phyloP scores from a whole-genome alignment of 805 yeast species.

The Monosporozyma yasuniensis region DNA sequence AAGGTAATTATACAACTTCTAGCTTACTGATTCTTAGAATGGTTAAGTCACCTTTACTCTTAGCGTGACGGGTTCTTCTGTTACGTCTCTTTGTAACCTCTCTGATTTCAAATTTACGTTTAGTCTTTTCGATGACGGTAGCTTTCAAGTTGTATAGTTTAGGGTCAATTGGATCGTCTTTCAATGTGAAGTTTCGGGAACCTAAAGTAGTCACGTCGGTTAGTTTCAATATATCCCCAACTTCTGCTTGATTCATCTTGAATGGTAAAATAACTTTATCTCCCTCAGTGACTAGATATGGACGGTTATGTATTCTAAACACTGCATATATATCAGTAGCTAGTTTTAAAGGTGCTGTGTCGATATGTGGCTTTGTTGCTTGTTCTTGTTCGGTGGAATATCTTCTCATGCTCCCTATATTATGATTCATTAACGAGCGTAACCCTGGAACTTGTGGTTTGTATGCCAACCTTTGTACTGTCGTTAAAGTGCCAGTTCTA shows the following conservation, averaged over 20 bases:
- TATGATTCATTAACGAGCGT: not conserved
- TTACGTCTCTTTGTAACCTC: slow-evolving; percentile 74
- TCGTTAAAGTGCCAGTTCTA: not conserved
- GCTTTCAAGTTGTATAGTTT: slow-evolving; percentile 56
- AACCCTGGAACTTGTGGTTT: not conserved
- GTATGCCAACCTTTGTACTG: not conserved
- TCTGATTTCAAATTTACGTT: slow-evolving; percentile 63
- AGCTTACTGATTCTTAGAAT: slow-evolving; percentile 69
- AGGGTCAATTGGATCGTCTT: slow-evolving; percentile 47
- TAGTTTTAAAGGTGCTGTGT: slow-evolving; percentile 54
- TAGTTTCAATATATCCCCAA: slow-evolving; percentile 75
- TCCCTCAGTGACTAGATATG: slow-evolving; percentile 85
- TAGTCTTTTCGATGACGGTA: slow-evolving; percentile 77
- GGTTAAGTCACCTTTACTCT: slow-evolving; percentile 65
- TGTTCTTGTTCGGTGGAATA: not conserved
- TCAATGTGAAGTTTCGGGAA: slow-evolving; percentile 67
- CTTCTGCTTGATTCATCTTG: slow-evolving; percentile 60
- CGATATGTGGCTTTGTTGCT: slow-evolving; percentile 16
- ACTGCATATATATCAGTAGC: slow-evolving; percentile 72
- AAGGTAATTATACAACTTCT: slow-evolving; percentile 29
- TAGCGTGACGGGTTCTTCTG: slow-evolving; percentile 60
- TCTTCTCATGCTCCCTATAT: not conserved
- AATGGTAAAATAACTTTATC: slow-evolving; percentile 77
- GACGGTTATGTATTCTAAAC: slow-evolving; percentile 70
- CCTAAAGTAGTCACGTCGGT: slow-evolving; percentile 77